These are phyloP conservation scores for Nyctanthes arbortristis DNA, from an alignment of 257 asterid species.

Conservation along the genomic window DNA sequence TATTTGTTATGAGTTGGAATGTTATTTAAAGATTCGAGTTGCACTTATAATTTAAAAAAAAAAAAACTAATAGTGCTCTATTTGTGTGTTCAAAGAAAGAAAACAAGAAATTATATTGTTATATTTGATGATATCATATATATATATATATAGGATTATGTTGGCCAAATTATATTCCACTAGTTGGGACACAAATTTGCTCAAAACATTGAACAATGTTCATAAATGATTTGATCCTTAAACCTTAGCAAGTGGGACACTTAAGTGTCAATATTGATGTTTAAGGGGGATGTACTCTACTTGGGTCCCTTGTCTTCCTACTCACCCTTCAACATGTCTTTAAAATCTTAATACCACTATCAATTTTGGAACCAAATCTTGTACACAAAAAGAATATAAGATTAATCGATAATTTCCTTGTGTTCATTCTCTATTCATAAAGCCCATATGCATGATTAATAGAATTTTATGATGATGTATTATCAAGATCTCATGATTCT, in stretches of 20 bases:
- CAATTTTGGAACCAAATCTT: slow-evolving; percentile 8
- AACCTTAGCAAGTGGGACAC: slow-evolving; percentile 38
- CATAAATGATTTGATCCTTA: slow-evolving; percentile 34
- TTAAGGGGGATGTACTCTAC: slow-evolving; percentile 35
- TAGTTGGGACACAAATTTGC: slow-evolving; percentile 26
- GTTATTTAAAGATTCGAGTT: background rate
- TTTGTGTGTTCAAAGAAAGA: background rate
- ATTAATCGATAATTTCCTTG: background rate
- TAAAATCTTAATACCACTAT: slow-evolving; percentile 11
- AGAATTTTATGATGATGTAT: no score
- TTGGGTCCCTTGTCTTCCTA: slow-evolving; percentile 37
- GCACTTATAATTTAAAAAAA: background rate
- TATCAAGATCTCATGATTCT: slow-evolving; percentile 16
- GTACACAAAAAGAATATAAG: background rate
- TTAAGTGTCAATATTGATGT: slow-evolving; percentile 7
- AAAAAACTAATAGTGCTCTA: slow-evolving; percentile 5
- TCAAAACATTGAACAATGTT: slow-evolving; percentile 29
- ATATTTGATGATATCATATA: slow-evolving; percentile 4
- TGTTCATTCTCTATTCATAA: no score
- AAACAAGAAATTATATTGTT: slow-evolving; percentile 22
- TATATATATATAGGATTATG: no score
- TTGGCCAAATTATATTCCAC: slow-evolving; percentile 25
- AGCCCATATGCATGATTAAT: slow-evolving; percentile 18
- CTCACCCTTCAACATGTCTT: slow-evolving; percentile 26
- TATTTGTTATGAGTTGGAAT: no score